Conservation (phyloP, 2,329 filamentous ascomycete genomes). For the Zymoseptoria pseudotritici region DNA sequence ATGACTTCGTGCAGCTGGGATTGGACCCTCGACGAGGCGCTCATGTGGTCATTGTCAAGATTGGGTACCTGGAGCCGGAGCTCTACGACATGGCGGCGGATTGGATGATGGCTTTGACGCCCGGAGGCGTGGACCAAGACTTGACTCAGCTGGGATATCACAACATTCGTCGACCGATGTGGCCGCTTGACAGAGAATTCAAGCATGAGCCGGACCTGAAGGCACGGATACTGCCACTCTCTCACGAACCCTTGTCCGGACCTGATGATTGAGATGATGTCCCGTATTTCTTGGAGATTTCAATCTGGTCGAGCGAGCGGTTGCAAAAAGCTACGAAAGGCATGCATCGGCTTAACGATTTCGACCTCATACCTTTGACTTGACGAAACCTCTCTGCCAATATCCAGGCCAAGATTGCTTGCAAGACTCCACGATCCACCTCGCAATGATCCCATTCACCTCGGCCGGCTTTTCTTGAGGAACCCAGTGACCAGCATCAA, state of each 20-base stretch:
- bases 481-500: slow-evolving; percentile 22
- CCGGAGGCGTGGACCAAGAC: slow-evolving; percentile 18
- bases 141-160: slow-evolving; percentile 10
- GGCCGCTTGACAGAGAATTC: slow-evolving; percentile 12
- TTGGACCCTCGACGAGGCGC: slow-evolving; percentile 8
- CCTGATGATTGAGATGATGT: neutral
- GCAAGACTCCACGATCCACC: slow-evolving; percentile 17
- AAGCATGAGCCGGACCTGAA: slow-evolving; percentile 7
- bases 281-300: neutral
- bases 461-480: slow-evolving; percentile 20
- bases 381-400: slow-evolving; percentile 2
- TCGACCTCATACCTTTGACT: slow-evolving; percentile 1
- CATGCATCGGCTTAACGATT: neutral
- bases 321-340: neutral
- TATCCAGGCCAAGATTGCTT: slow-evolving; percentile 10
- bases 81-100: slow-evolving; percentile 16
- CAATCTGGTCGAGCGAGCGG: no score
- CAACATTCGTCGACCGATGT: slow-evolving; percentile 16
- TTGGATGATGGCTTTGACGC: slow-evolving; percentile 19
- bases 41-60: slow-evolving; percentile 18
- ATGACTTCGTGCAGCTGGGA: slow-evolving; percentile 12
- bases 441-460: slow-evolving; percentile 17
- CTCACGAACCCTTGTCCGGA: slow-evolving; percentile 4
- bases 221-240: slow-evolving; percentile 11
- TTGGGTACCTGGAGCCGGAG: slow-evolving; percentile 18